Percentiles rank a stretch among this genome's conserved stretches.
These are phyloP conservation scores for Wallacemonas sp. DNA, from an alignment of 208 protist species.

Conservation along the genomic window DNA sequence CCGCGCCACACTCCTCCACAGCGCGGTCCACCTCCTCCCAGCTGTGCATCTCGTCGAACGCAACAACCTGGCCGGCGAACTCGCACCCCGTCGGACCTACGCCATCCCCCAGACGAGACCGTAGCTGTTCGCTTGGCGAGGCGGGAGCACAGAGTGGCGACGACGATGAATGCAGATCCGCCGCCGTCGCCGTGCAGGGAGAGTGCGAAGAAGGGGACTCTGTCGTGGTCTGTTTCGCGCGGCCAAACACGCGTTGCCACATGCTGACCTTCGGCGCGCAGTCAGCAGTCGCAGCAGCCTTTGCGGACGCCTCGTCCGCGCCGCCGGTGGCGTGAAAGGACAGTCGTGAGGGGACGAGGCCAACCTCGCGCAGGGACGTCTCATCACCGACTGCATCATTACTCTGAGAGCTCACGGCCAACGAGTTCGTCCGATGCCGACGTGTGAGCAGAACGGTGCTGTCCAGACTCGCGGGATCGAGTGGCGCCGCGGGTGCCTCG, in stretches of 20 bases:
- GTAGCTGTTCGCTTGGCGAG: no score
- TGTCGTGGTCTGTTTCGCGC: no score
- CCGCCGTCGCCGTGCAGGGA: no score
- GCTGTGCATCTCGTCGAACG: not conserved
- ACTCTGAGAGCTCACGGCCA: not conserved
- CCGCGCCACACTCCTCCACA: conserved; percentile 28
- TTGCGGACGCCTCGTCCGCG: not conserved
- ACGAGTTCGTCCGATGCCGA: no score
- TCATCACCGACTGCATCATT: not conserved
- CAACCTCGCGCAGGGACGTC: not conserved
- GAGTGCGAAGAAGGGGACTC: no score
- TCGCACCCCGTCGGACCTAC: no score
- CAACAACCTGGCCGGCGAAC: not conserved
- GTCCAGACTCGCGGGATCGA: not conserved
- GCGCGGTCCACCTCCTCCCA: conserved; percentile 27
- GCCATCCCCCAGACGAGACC: no score
- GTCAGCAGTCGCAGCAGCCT: not conserved
- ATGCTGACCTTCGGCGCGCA: not conserved
- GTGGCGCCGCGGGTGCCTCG: no score
- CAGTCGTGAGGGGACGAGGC: not conserved
- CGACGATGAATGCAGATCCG: no score
- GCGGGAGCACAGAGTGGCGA: no score
- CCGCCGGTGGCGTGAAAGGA: not conserved
- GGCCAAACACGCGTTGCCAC: no score
- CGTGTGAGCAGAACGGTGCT: not conserved